Base-by-base conservation (phyloP, 2,329 filamentous ascomycete genomes). In the Neospermospora avenae region DNA sequence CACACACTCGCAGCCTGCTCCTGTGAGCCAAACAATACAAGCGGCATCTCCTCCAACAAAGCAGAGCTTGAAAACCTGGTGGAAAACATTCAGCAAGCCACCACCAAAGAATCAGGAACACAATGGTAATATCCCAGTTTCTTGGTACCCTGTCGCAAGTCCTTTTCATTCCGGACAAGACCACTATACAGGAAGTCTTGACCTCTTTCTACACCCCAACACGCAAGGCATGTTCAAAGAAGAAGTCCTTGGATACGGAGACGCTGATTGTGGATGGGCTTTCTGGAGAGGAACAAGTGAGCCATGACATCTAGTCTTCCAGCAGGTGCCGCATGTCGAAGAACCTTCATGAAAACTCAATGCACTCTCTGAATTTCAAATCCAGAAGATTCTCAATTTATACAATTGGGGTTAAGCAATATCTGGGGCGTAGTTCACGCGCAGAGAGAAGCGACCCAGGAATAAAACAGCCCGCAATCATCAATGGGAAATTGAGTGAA, bases 1-100 rank as follows among this genome's bases (percentile, higher is more conserved):
- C 55, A 63, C 65, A 28, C 62, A 57, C 31, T 65, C 70, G 14
- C 70, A 71, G 49, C 68, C 70, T 52, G 65, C 70, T 56, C 67
- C 65, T 22, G 55, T 67, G 34, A 57, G 62, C 7, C 49, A 63
- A 25, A 51, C 52, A 39, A 44, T 60, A 41, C 68, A 69, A 59
- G 76, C 80, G 60, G 79, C 82, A 69, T 91, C 90, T 44, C 90
- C 90, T 58, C 91, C 91, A 31, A 91, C 86, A 67, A 96, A 89
- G 78, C 86, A 91, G 74, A 92, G 96, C 74, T 80, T 98, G 68
- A 89, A 92, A 69, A 96, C 90, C 62, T 99, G 95, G 95, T 98
- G 95, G 95, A 96, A 92, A 77, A 87, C 88, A 70, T 98, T 99
- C 78, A 95, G 95, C 41, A 60, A 60, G 77, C 84, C 89, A 57